A percentile compares a stretch with the other conserved stretches of the same genome.
phyloP scores from a whole-genome alignment of 805 yeast species.

The Kodamaea nitidulidarum region DNA sequence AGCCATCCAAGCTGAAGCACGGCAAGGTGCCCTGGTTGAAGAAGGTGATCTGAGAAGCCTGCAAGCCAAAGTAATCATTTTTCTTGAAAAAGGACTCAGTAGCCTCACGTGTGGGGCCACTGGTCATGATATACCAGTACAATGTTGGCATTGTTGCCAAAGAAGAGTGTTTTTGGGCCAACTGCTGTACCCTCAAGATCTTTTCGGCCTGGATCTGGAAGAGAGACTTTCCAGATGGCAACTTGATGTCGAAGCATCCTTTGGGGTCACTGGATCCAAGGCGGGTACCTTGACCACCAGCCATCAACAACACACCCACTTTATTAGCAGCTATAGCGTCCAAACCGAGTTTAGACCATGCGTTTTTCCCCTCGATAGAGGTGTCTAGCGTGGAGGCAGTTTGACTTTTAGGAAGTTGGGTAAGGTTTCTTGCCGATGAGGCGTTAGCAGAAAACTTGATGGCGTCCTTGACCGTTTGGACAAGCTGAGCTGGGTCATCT shows the following conservation, averaged over 20 bases:
- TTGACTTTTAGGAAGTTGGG: conserved; percentile 45
- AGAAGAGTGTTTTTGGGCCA: conserved; percentile 40
- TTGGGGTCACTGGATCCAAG: conserved; percentile 88
- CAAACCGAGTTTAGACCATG: conserved; percentile 55
- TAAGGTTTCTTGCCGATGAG: conserved; percentile 24
- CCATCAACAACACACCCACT: conserved; percentile 89
- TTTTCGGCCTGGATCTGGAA: conserved; percentile 94
- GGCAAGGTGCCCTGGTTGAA: conserved; percentile 97
- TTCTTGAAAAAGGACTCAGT: conserved; percentile 69
- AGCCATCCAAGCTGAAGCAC: conserved; percentile 70
- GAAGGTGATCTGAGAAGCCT: conserved; percentile 56
- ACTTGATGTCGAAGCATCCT: conserved; percentile 85
- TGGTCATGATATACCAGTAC: conserved; percentile 94
- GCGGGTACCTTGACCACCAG: conserved; percentile 98
- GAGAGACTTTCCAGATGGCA: conserved; percentile 79
- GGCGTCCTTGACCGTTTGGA: conserved; percentile 44
- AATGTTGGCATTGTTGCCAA: conserved; percentile 31
- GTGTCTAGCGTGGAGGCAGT: conserved; percentile 50
- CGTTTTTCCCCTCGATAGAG: conserved; percentile 21
- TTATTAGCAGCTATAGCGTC: conserved; percentile 63
- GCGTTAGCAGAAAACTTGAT: conserved; percentile 32
- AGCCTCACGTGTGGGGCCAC: conserved; percentile 73
- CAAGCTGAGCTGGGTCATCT: conserved; percentile 38
- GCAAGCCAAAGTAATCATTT: conserved; percentile 69
- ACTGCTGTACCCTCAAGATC: conserved; percentile 55